Conservation (phyloP, 306 rosid genomes). For the Castanopsis chinensis region DNA sequence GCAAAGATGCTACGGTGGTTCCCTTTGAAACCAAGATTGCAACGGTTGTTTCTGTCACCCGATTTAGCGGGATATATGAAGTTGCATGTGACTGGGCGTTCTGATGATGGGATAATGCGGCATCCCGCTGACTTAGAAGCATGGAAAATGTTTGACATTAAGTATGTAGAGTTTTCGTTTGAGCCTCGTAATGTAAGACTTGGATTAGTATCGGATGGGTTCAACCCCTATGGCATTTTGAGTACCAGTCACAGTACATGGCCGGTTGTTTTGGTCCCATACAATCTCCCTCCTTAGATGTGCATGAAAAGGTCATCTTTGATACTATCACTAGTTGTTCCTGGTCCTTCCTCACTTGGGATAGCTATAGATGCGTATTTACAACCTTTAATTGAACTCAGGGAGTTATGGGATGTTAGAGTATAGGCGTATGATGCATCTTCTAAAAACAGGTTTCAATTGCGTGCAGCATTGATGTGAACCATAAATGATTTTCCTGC, state of each 20-base stretch:
- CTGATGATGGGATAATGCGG: neutral
- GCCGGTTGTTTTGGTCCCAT: no score
- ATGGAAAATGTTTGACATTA: no score
- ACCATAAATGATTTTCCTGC: neutral
- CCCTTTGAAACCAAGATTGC: no score
- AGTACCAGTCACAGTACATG: no score
- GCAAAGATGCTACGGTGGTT: no score
- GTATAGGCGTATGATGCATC: neutral
- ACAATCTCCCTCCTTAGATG: no score
- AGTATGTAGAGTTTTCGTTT: no score
- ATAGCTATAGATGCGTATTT: neutral
- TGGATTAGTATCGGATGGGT: no score
- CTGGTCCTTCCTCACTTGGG: neutral
- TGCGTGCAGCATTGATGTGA: neutral
- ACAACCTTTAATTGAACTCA: neutral
- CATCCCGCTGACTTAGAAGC: neutral
- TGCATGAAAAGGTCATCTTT: neutral
- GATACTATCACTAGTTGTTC: neutral
- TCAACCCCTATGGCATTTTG: no score
- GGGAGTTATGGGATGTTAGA: neutral
- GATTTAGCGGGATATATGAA: neutral
- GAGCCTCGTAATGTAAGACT: no score
- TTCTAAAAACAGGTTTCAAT: neutral
- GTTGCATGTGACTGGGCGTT: neutral
- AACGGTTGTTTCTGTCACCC: neutral